A percentile compares a stretch with the other conserved stretches of the same genome.
phyloP scores from a whole-genome alignment of 2,329 filamentous ascomycete genomes.

The Colletotrichum euphorbiae region DNA sequence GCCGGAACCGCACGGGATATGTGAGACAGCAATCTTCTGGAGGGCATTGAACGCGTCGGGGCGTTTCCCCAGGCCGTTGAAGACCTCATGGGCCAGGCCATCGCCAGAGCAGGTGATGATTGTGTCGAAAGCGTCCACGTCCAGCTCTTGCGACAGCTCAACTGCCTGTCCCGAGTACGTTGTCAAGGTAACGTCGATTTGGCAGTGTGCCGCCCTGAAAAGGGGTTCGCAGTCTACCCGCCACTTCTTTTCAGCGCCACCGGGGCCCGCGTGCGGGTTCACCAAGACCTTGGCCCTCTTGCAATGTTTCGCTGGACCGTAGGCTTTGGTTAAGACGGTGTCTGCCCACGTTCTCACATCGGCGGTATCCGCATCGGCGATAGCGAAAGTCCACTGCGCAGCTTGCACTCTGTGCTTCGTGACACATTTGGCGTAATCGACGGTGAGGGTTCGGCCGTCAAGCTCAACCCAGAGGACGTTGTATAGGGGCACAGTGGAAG shows the following conservation, averaged over 20 bases:
- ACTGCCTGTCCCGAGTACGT: slow-evolving; percentile 80
- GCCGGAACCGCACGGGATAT: slow-evolving; percentile 92
- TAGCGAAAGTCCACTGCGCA: slow-evolving; percentile 68
- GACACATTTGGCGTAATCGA: slow-evolving; percentile 76
- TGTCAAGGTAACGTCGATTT: slow-evolving; percentile 78
- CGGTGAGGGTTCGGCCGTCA: slow-evolving; percentile 68
- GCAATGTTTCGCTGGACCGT: slow-evolving; percentile 72
- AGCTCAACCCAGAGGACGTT: slow-evolving; percentile 86
- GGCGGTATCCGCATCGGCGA: slow-evolving; percentile 51
- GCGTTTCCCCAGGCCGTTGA: slow-evolving; percentile 88
- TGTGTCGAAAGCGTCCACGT: slow-evolving; percentile 85
- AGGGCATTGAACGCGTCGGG: slow-evolving; percentile 81
- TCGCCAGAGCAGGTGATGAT: slow-evolving; percentile 93
- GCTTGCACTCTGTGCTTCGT: slow-evolving; percentile 71
- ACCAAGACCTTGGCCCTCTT: slow-evolving; percentile 90
- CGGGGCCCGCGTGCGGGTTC: slow-evolving; percentile 91
- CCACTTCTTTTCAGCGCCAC: slow-evolving; percentile 79
- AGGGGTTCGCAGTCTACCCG: slow-evolving; percentile 81
- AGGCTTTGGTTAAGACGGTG: slow-evolving; percentile 75
- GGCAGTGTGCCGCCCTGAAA: slow-evolving; percentile 82
- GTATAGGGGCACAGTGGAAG: slow-evolving; percentile 74
- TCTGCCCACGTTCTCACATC: slow-evolving; percentile 71
- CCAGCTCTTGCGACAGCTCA: slow-evolving; percentile 79
- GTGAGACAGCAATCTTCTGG: slow-evolving; percentile 80
- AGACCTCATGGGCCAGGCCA: slow-evolving; percentile 90